phyloP scores from a whole-genome alignment of 805 yeast species.

The Cyberlindnera veronae region DNA sequence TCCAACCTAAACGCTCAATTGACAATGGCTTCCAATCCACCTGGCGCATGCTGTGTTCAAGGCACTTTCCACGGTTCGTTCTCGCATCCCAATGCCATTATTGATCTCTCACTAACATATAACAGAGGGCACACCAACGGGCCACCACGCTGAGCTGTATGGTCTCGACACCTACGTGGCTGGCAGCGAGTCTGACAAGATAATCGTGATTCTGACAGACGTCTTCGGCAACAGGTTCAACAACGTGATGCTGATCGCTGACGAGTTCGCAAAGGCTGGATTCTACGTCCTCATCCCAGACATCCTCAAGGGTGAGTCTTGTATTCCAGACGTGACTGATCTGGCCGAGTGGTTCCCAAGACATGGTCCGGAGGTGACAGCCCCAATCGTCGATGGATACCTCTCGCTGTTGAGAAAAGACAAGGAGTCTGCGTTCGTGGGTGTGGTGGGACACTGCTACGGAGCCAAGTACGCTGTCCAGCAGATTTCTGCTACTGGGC shows the following conservation, averaged over 20 bases:
- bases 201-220: constrained; percentile 65
- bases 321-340: constrained; percentile 30
- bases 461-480: constrained; percentile 73
- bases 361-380: constrained; percentile 49
- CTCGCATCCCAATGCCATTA: constrained; percentile 9
- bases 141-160: constrained; percentile 37
- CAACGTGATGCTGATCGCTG: constrained; percentile 63
- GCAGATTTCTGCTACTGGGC: constrained; percentile 37
- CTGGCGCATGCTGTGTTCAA: constrained; percentile 27
- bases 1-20: not conserved
- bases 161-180: constrained; percentile 46
- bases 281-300: constrained; percentile 77
- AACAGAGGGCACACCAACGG: constrained; percentile 47
- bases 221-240: constrained; percentile 57
- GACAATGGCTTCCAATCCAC: constrained; percentile 49
- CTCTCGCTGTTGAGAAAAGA: constrained; percentile 41
- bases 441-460: constrained; percentile 75
- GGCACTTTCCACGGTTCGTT: constrained; percentile 27
- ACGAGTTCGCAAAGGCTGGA: constrained; percentile 56
- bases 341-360: constrained; percentile 45
- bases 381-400: constrained; percentile 47
- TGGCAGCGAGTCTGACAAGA: constrained; percentile 39
- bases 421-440: constrained; percentile 45
- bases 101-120: not conserved
- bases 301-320: constrained; percentile 50